These are phyloP conservation scores for Verticillium longisporum DNA, from an alignment of 2,329 filamentous ascomycete species.

Conservation along the genomic window DNA sequence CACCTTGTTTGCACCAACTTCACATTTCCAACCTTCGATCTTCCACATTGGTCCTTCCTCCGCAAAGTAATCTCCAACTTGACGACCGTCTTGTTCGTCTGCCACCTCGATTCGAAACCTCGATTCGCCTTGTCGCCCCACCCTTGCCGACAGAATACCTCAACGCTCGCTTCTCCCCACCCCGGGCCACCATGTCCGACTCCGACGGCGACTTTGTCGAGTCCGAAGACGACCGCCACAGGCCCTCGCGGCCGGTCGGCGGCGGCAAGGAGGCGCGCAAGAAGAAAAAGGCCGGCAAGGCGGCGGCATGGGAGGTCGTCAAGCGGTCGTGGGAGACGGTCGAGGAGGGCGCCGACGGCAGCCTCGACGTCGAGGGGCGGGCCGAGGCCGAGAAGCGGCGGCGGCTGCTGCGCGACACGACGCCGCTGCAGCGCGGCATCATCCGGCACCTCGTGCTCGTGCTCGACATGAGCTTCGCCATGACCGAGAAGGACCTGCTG, in stretches of 20 bases:
- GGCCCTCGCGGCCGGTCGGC: slow-evolving; percentile 28
- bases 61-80: neutral
- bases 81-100: too few species aligned
- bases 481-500: slow-evolving; percentile 90
- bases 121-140: too few species aligned
- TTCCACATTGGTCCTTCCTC: neutral
- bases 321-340: slow-evolving; percentile 67
- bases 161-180: neutral
- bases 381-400: slow-evolving; percentile 76
- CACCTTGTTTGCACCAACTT: neutral
- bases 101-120: neutral
- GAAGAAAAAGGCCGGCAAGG: slow-evolving; percentile 18
- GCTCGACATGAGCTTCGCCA: slow-evolving; percentile 85
- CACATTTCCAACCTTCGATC: neutral
- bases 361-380: slow-evolving; percentile 66
- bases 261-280: slow-evolving; percentile 15
- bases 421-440: slow-evolving; percentile 90
- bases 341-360: slow-evolving; percentile 72
- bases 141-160: neutral
- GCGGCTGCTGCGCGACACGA: slow-evolving; percentile 85
- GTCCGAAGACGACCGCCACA: slow-evolving; percentile 59
- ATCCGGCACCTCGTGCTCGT: slow-evolving; percentile 93
- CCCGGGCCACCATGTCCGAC: slow-evolving; percentile 54
- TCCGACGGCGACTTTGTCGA: slow-evolving; percentile 65
- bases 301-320: slow-evolving; percentile 60